Conservation (phyloP, 768 basidiomycete genomes). For the Asterophora lycoperdoides region DNA sequence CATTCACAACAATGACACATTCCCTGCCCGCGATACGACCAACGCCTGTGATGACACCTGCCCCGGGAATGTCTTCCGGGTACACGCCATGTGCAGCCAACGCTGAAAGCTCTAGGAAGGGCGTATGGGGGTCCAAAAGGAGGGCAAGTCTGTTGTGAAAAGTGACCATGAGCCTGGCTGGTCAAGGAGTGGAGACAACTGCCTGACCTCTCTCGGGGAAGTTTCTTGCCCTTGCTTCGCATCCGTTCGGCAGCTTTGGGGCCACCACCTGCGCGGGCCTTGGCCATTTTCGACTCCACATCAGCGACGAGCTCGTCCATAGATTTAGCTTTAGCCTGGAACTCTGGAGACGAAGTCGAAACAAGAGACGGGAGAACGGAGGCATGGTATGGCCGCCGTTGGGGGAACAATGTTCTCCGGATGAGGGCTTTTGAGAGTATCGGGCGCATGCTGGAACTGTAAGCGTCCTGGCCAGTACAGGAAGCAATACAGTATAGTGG, state of each 20-base stretch:
- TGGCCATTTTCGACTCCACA: conserved; percentile 54
- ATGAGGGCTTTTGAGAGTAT: conserved; percentile 18
- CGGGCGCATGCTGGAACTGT: conserved; percentile 14
- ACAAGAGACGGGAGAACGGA: conserved; percentile 69
- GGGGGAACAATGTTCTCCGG: conserved; percentile 7
- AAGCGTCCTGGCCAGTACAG: not conserved
- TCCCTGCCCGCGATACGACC: conserved; percentile 76
- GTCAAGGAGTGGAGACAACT: not conserved
- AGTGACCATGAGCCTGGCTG: not conserved
- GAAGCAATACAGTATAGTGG: not conserved
- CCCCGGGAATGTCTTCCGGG: conserved; percentile 74
- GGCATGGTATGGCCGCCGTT: conserved; percentile 55
- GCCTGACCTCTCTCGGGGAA: conserved; percentile 78
- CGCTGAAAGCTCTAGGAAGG: conserved; percentile 85
- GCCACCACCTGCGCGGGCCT: conserved; percentile 69
- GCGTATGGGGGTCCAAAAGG: conserved; percentile 80
- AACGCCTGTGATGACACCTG: conserved; percentile 86
- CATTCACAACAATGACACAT: conserved; percentile 90
- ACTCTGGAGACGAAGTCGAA: conserved; percentile 68
- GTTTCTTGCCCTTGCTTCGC: conserved; percentile 72
- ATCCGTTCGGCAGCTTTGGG: conserved; percentile 70
- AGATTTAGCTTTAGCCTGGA: conserved; percentile 55
- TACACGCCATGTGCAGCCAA: conserved; percentile 89
- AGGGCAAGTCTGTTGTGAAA: conserved; percentile 50
- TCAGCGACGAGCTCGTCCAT: conserved; percentile 71